Percentiles rank a stretch among this genome's conserved stretches.
phyloP scores from a whole-genome alignment of 1,284 basidiomycete genomes.

The Ustilago loliicola region DNA sequence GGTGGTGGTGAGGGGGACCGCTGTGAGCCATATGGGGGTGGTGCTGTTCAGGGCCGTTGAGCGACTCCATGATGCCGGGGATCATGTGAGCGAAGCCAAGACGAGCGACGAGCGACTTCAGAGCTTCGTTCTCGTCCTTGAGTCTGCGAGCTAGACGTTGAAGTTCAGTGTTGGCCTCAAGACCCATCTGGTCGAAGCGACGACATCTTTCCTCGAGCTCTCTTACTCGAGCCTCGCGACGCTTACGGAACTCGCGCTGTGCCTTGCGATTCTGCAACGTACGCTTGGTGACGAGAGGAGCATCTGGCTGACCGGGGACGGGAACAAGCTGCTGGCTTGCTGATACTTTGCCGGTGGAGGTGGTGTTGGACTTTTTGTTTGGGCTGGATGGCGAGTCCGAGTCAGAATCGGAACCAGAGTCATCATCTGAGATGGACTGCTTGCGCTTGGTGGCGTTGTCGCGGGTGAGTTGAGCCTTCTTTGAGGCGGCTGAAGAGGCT shows the following conservation, averaged over 20 bases:
- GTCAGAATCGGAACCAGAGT: slow-evolving; percentile 32
- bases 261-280: slow-evolving; percentile 66
- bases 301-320: slow-evolving; percentile 50
- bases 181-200: slow-evolving; percentile 65
- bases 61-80: slow-evolving; percentile 46
- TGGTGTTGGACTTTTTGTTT: slow-evolving; percentile 17
- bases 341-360: slow-evolving; percentile 38
- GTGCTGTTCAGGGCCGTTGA: slow-evolving; percentile 35
- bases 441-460: slow-evolving; percentile 32
- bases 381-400: slow-evolving; percentile 21
- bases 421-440: slow-evolving; percentile 35
- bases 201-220: slow-evolving; percentile 65
- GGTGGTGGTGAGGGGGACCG: slow-evolving; percentile 28
- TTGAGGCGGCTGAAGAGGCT: slow-evolving; percentile 16
- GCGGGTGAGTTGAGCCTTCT: slow-evolving; percentile 22
- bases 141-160: slow-evolving; percentile 58
- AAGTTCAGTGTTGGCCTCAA: slow-evolving; percentile 65
- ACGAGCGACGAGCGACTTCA: slow-evolving; percentile 58
- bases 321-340: slow-evolving; percentile 55
- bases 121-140: slow-evolving; percentile 66
- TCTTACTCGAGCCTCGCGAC: slow-evolving; percentile 62
- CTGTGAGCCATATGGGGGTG: slow-evolving; percentile 29
- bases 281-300: slow-evolving; percentile 60
- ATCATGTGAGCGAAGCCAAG: slow-evolving; percentile 63
- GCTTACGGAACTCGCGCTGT: slow-evolving; percentile 66